Evolutionary conservation across 192 early-diverging fungal genomes (phyloP).

Genomic region (Umbelopsis isabellina): DNA sequence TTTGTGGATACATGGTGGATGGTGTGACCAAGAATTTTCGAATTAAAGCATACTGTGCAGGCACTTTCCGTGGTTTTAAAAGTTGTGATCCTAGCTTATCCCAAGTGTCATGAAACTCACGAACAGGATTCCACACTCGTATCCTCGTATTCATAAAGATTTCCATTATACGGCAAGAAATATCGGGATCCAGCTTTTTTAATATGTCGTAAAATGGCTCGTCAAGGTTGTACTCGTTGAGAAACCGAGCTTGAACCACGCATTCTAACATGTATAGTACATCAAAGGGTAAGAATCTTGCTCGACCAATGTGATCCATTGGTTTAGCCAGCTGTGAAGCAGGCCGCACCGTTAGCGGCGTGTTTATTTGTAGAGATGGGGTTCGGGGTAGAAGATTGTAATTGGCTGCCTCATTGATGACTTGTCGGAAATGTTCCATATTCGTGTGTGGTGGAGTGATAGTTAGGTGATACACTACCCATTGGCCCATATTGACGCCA

Average conservation of each 20-base stretch:
- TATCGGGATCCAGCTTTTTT: constrained; percentile 15
- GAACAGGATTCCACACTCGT: constrained; percentile 45
- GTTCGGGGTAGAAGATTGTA: constrained; percentile 36
- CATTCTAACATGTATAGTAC: constrained; percentile 53
- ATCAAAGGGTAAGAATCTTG: constrained; percentile 36
- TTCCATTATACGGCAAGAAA: constrained; percentile 43
- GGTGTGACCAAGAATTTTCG: constrained; percentile 71
- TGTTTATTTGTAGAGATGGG: background rate
- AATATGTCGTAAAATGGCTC: constrained; percentile 39
- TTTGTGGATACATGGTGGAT: constrained; percentile 63
- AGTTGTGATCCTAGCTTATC: constrained; percentile 24
- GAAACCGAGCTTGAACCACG: constrained; percentile 38
- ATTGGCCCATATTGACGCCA: constrained; percentile 44
- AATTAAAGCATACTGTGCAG: constrained; percentile 51
- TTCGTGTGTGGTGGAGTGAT: background rate
- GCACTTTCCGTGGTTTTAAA: constrained; percentile 31
- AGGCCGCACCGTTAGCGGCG: background rate
- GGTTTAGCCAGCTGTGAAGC: constrained; percentile 16
- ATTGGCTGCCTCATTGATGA: constrained; percentile 36
- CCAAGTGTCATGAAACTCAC: constrained; percentile 29
- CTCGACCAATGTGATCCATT: constrained; percentile 23
- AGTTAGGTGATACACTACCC: constrained; percentile 44
- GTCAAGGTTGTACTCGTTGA: constrained; percentile 50
- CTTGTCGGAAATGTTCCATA: background rate
- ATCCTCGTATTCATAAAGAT: constrained; percentile 29